Percentiles rank a stretch among this genome's conserved stretches.
Evolutionary conservation across 23 red algal genomes (phyloP).

Genomic region (Chondrus crispus): DNA sequence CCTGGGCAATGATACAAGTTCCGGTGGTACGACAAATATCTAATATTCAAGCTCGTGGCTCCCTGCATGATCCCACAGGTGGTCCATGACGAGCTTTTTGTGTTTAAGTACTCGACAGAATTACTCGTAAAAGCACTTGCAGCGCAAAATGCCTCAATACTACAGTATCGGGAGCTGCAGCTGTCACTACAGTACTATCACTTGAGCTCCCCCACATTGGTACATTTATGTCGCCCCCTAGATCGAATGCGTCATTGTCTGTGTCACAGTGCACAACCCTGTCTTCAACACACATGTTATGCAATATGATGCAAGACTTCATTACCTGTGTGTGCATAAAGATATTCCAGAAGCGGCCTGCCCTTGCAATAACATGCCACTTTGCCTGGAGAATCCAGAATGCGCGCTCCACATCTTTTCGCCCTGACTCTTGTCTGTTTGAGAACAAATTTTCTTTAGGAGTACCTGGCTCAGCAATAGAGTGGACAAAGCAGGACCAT

Average conservation of each 20-base stretch:
- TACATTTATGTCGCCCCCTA: neutral
- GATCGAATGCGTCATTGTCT: neutral
- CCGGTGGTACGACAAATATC: neutral
- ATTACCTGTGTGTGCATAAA: neutral
- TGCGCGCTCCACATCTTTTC: neutral
- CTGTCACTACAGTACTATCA: no score
- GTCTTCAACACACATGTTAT: neutral
- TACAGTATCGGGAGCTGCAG: no score
- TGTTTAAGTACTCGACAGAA: neutral
- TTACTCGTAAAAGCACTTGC: neutral
- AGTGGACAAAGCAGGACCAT: neutral
- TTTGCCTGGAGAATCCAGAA: neutral
- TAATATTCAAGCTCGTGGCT: neutral
- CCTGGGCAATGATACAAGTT: neutral
- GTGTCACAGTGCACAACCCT: neutral
- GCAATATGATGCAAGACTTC: neutral
- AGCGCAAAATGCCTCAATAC: neutral
- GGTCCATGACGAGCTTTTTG: neutral
- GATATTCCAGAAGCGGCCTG: neutral
- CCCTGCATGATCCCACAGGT: neutral
- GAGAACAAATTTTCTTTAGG: neutral
- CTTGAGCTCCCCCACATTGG: neutral
- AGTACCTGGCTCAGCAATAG: neutral
- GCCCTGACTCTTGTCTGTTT: neutral
- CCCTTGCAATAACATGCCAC: neutral